Base-by-base conservation (phyloP, 192 early-diverging fungal species). In the Backusella psychrophila region DNA sequence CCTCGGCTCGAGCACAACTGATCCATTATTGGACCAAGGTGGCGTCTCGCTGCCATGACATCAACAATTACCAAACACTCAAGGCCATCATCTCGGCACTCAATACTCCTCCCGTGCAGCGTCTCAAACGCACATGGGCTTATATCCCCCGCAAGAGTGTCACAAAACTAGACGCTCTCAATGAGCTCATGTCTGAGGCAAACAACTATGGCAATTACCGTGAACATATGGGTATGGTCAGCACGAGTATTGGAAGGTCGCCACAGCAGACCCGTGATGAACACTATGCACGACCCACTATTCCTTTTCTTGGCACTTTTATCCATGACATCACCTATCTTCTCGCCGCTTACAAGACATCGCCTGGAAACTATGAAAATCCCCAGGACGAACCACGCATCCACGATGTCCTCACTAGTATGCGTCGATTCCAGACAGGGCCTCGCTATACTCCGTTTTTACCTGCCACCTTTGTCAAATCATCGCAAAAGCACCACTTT, bases 271-370 rank as follows among this genome's bases (percentile, higher is more conserved):
- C 80, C 65, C 75, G 78, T 26, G 71, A 72, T 17, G 76, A 80
- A 44, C 79, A 86, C 65, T 77, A 71, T 66, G 49, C 83, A 71
- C 78, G 89, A 49, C 92, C 93, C 3, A 88, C 86, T 46, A 85
- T 95, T 12, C 93, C 93, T 3, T 95, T 91, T 80, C 76, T 95
- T 29, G 93, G 93, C 38, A 87, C 93, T 6, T 90, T 93, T 81
- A 90, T 94, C 23, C 91, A 93, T 77, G 93, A 95, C 67, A 87
- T 89, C 33, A 93, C 92, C 7, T 95, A 94, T 75, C 81, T 94
- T 23, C 71, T 91, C 6, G 91, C 91, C 1, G 87, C 89, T 2
- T 86, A 87, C 67, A 93, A 92, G 46, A 87, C 87, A 70, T 41
- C 69, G 4, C n/a, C 41, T 31, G 46, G 44, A 19, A n/a, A 21